Conservation (phyloP, 352 stramenopile species). For the Globisporangium okanoganense region DNA sequence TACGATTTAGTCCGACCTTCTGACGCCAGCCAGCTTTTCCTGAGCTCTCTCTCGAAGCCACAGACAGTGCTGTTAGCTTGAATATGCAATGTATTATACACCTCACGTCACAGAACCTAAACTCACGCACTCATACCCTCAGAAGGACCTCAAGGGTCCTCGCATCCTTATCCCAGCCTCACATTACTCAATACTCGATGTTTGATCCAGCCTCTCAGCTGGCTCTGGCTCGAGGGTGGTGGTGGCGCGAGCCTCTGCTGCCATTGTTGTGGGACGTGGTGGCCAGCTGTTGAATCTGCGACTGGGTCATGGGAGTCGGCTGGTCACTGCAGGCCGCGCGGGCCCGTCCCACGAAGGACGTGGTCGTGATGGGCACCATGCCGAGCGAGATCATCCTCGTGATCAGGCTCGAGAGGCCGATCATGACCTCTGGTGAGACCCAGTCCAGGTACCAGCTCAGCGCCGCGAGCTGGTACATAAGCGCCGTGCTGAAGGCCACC, state of each 20-base stretch:
- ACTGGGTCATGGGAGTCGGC: neutral
- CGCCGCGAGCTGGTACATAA: constrained; percentile 44
- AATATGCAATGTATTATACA: neutral
- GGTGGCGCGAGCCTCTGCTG: neutral
- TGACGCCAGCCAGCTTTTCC: neutral
- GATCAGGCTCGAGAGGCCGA: constrained; percentile 64
- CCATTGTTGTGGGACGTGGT: neutral
- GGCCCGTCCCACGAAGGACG: constrained; percentile 45
- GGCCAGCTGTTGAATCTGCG: neutral
- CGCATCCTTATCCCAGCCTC: neutral
- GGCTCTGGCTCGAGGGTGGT: constrained; percentile 28
- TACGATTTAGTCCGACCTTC: too few species aligned
- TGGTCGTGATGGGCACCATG: constrained; percentile 75
- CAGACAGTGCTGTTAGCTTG: too few species aligned
- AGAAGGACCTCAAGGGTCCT: neutral
- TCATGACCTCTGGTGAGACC: constrained; percentile 42
- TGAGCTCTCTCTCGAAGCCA: too few species aligned
- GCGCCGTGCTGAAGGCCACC: constrained; percentile 33
- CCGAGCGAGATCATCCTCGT: constrained; percentile 64
- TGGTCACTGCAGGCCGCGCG: constrained; percentile 30
- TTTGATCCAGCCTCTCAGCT: constrained; percentile 15
- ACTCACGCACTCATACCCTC: neutral
- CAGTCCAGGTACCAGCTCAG: constrained; percentile 35
- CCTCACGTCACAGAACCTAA: neutral
- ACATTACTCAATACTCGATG: neutral